Conservation (phyloP, 1,139 yeast genomes). For the Lodderomyces pseudojiufengensis region DNA sequence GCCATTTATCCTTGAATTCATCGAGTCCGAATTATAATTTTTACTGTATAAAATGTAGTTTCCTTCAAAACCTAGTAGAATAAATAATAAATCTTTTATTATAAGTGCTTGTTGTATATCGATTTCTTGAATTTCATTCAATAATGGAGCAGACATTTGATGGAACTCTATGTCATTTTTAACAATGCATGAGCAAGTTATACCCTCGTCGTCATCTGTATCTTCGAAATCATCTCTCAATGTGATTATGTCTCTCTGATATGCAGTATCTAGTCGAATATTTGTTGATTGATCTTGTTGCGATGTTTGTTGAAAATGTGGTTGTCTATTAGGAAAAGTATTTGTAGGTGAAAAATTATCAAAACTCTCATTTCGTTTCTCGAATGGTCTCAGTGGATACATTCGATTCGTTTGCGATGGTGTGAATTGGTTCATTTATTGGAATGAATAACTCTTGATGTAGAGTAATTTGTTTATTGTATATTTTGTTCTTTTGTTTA, state of each 20-base stretch:
- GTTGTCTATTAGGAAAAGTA: not conserved
- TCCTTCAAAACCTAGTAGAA: constrained; percentile 78
- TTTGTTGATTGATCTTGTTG: not conserved
- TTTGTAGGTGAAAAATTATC: not conserved
- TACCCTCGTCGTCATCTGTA: constrained; percentile 1
- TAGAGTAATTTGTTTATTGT: constrained; percentile 3
- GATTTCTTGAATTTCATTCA: constrained; percentile 40
- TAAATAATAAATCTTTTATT: constrained; percentile 64
- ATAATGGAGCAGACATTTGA: constrained; percentile 37
- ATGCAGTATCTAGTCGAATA: not conserved
- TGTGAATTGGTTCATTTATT: constrained; percentile 2
- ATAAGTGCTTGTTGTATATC: constrained; percentile 69
- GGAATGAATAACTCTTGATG: too few relatives aligned
- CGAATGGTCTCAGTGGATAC: not conserved
- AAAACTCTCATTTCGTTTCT: not conserved
- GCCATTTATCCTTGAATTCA: constrained; percentile 46
- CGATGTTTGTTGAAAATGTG: too few relatives aligned
- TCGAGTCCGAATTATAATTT: constrained; percentile 46
- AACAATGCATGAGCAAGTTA: constrained; percentile 7
- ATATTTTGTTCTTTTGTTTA: not conserved
- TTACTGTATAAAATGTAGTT: constrained; percentile 67
- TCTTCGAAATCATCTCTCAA: constrained; percentile 5
- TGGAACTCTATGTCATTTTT: not conserved
- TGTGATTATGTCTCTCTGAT: constrained; percentile 7
- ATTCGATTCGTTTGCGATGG: constrained; percentile 3